A percentile compares a stretch with the other conserved stretches of the same genome.
Conservation (phyloP, 768 basidiomycete species). For the Mycena filopes region DNA sequence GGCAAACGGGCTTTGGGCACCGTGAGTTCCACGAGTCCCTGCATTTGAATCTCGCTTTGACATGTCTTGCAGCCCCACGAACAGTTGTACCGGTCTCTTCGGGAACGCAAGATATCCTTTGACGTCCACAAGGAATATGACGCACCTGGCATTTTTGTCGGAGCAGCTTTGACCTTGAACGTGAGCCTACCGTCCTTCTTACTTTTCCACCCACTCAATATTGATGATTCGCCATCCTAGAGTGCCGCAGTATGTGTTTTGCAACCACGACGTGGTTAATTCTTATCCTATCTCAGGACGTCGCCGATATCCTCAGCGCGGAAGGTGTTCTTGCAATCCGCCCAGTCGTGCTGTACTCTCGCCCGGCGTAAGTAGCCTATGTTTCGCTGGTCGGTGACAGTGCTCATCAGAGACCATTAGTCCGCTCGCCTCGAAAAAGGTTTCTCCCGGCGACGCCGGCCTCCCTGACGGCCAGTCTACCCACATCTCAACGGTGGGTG, state of each 20-base stretch:
- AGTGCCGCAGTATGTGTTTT: slow-evolving; percentile 41
- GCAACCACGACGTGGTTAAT: not conserved
- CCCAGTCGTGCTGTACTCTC: slow-evolving; percentile 57
- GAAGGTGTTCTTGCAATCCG: slow-evolving; percentile 68
- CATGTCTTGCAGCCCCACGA: slow-evolving; percentile 55
- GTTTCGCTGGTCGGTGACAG: not conserved
- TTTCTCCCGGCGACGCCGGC: slow-evolving; percentile 54
- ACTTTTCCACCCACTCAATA: not conserved
- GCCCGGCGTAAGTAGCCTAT: slow-evolving; percentile 49
- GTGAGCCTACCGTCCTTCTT: slow-evolving; percentile 42
- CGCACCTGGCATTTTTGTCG: slow-evolving; percentile 63
- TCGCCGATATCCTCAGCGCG: slow-evolving; percentile 52
- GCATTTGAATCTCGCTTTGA: too few relatives aligned
- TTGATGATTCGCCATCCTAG: slow-evolving; percentile 16
- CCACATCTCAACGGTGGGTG: slow-evolving; percentile 62
- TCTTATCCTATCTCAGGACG: slow-evolving; percentile 53
- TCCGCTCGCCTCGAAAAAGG: slow-evolving; percentile 48
- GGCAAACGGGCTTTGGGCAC: slow-evolving; percentile 45
- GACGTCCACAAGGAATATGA: slow-evolving; percentile 64
- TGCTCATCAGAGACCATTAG: slow-evolving; percentile 40
- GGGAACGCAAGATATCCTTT: slow-evolving; percentile 55
- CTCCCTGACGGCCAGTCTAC: slow-evolving; percentile 56
- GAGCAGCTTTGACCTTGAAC: slow-evolving; percentile 62
- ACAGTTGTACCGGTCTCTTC: slow-evolving; percentile 58
- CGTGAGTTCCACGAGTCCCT: slow-evolving; percentile 16